These are phyloP conservation scores for Mycena vulgaris DNA, from an alignment of 768 basidiomycete genomes.

Conservation along the genomic window DNA sequence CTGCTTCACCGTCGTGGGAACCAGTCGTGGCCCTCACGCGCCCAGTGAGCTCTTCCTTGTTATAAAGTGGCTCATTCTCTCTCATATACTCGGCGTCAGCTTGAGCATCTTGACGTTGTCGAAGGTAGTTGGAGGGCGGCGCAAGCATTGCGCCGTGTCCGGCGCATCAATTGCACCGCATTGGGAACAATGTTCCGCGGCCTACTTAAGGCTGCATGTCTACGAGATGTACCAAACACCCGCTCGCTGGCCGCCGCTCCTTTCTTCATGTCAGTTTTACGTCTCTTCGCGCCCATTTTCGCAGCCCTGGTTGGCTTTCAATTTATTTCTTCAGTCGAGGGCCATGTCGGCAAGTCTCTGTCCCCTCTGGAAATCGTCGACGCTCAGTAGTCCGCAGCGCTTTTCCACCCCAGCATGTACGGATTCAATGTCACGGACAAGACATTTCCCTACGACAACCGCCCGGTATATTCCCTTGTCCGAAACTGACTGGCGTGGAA, in stretches of 20 bases:
- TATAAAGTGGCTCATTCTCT: too few species aligned
- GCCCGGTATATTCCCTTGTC: too few species aligned
- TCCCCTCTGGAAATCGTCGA: neutral
- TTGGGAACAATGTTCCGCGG: neutral
- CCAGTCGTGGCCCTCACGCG: too few species aligned
- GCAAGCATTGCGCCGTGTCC: too few species aligned
- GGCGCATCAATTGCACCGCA: too few species aligned
- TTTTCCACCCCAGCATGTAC: conserved; percentile 73
- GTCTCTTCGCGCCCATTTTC: conserved; percentile 26
- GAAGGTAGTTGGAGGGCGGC: too few species aligned
- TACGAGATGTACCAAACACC: neutral
- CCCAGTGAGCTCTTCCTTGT: too few species aligned
- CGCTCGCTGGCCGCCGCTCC: neutral
- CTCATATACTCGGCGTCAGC: too few species aligned
- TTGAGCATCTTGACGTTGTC: too few species aligned
- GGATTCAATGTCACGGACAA: conserved; percentile 77
- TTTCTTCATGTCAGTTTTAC: conserved; percentile 30
- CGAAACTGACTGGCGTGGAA: too few species aligned
- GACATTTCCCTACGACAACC: conserved; percentile 74
- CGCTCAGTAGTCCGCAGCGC: conserved; percentile 48
- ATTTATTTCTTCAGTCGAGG: neutral
- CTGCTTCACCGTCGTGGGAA: too few species aligned
- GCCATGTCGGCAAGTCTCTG: conserved; percentile 25
- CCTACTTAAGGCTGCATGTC: neutral
- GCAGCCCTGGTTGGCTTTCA: conserved; percentile 32